Conservation (phyloP, 352 stramenopile genomes). For the Phytophthora sp. region DNA sequence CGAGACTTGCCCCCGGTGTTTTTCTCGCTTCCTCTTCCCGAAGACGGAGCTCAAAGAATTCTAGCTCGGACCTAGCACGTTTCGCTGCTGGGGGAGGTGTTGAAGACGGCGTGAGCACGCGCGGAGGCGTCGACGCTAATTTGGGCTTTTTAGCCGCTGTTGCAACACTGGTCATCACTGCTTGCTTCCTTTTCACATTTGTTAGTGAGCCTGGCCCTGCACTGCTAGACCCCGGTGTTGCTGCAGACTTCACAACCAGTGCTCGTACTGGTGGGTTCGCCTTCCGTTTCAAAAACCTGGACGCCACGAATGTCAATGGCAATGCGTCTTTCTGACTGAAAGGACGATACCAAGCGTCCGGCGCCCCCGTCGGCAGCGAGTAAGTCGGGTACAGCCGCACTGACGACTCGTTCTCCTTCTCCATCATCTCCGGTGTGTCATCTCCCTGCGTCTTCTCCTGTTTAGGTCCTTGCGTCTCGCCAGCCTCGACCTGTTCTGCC, state of each 20-base stretch:
- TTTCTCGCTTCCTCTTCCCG: conserved; percentile 12
- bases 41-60: conserved; percentile 54
- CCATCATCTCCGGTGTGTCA: neutral
- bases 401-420: conserved; percentile 8
- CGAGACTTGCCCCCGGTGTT: conserved; percentile 4
- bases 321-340: conserved; percentile 52
- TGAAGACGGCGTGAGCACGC: conserved; percentile 44
- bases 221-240: too few relatives aligned
- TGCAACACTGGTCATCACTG: conserved; percentile 1
- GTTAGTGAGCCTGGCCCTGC: neutral
- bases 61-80: conserved; percentile 38
- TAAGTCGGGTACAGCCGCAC: conserved; percentile 55
- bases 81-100: conserved; percentile 46
- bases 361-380: conserved; percentile 42
- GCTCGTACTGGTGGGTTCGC: conserved; percentile 7
- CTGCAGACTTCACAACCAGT: neutral
- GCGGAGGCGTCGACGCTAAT: conserved; percentile 9
- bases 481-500: neutral
- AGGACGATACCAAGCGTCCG: conserved; percentile 45
- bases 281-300: conserved; percentile 63
- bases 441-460: conserved; percentile 15
- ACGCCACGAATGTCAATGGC: conserved; percentile 61
- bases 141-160: conserved; percentile 18
- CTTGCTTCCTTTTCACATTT: conserved; percentile 35
- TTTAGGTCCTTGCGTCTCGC: neutral